Evolutionary conservation across 495 filamentous ascomycete genomes (phyloP).

Genomic region (Tuber calosporum): DNA sequence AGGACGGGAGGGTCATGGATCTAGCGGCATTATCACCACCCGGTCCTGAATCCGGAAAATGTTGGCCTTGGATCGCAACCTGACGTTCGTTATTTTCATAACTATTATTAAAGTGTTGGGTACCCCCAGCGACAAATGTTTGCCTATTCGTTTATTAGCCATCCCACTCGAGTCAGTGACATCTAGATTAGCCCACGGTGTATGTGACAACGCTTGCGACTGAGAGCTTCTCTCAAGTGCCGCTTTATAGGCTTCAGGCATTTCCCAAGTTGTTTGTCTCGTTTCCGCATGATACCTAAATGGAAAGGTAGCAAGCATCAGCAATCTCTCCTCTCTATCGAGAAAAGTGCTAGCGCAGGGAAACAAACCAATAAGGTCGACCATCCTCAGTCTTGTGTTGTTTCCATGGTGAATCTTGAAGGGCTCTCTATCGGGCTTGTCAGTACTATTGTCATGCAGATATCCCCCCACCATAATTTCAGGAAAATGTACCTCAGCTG

Average conservation of each 20-base stretch:
- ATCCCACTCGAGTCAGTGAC: neutral
- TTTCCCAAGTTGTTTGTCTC: constrained; percentile 89
- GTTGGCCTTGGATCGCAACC: constrained; percentile 38
- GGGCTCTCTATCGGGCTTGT: constrained; percentile 47
- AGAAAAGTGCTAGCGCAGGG: constrained; percentile 16
- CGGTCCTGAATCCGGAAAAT: constrained; percentile 23
- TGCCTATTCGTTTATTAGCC: constrained; percentile 9
- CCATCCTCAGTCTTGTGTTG: constrained; percentile 82
- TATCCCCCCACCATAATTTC: neutral
- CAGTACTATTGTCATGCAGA: neutral
- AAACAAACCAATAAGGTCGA: constrained; percentile 71
- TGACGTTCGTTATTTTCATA: constrained; percentile 42
- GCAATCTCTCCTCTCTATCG: neutral
- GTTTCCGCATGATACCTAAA: constrained; percentile 67
- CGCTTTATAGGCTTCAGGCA: constrained; percentile 75
- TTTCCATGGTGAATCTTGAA: constrained; percentile 82
- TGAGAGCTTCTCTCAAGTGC: constrained; percentile 52
- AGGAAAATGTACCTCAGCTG: constrained; percentile 59
- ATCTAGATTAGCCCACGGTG: constrained; percentile 52
- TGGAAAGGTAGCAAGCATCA: constrained; percentile 1
- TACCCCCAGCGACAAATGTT: constrained; percentile 40
- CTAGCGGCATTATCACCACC: constrained; percentile 28
- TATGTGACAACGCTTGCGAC: constrained; percentile 45
- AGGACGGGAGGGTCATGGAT: constrained; percentile 35
- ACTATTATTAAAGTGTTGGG: constrained; percentile 33